Evolutionary conservation across 2,329 filamentous ascomycete genomes (phyloP).

Genomic region (Fusarium sororula): DNA sequence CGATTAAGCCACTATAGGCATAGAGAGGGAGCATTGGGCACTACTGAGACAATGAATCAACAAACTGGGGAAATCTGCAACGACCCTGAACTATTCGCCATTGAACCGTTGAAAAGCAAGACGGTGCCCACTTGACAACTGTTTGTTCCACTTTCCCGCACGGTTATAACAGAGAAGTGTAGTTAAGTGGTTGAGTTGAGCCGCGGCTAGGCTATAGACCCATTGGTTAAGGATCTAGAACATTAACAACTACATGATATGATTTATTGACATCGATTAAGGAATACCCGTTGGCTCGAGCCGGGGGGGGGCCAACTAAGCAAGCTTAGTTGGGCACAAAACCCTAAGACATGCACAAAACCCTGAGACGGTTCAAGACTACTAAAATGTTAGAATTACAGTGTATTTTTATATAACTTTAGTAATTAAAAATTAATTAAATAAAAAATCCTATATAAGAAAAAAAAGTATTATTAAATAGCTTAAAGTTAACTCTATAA

Average conservation of each 20-base stretch:
- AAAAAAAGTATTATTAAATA: too few species aligned
- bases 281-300: too few species aligned
- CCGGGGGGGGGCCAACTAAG: too few species aligned
- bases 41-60: background rate
- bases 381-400: too few species aligned
- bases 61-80: conserved; percentile 24
- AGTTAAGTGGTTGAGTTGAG: background rate
- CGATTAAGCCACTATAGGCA: conserved; percentile 1
- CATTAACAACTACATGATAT: background rate
- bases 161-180: background rate
- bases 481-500: too few species aligned
- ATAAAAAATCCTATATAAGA: too few species aligned
- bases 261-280: background rate
- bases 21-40: background rate
- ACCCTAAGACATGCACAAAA: too few species aligned
- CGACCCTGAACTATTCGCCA: conserved; percentile 17
- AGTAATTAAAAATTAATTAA: too few species aligned
- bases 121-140: conserved; percentile 23
- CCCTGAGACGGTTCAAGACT: too few species aligned
- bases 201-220: background rate
- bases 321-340: too few species aligned
- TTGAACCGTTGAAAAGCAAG: conserved; percentile 19
- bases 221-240: background rate
- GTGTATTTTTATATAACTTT: too few species aligned
- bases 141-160: conserved; percentile 6